Conservation (phyloP, 768 basidiomycete genomes). For the Tulasnella sp. region DNA sequence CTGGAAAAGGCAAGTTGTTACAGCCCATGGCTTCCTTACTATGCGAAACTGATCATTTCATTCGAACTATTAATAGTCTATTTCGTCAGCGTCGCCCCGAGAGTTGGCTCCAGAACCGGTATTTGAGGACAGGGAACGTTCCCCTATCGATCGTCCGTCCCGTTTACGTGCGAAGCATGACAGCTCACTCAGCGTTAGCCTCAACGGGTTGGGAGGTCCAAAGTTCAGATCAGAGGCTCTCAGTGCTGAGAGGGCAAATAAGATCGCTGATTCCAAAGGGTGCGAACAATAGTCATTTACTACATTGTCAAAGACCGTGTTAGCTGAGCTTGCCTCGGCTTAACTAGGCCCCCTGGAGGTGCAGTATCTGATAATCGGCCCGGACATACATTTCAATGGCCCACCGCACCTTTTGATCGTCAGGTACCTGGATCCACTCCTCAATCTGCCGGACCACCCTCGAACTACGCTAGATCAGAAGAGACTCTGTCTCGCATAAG, state of each 20-base stretch:
- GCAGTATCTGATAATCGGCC: neutral
- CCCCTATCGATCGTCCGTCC: constrained; percentile 3
- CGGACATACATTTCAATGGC: constrained; percentile 1
- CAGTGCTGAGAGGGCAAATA: constrained; percentile 5
- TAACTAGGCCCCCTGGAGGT: neutral
- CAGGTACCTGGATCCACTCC: neutral
- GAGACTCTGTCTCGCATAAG: neutral
- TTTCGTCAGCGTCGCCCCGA: constrained; percentile 2
- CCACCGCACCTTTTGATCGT: constrained; percentile 7
- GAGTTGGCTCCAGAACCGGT: neutral
- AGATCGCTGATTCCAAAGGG: constrained; percentile 1
- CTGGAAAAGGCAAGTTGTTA: constrained; percentile 11
- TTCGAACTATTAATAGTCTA: too few relatives aligned
- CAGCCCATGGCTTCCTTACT: too few relatives aligned
- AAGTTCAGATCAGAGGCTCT: constrained; percentile 12
- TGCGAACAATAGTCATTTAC: neutral
- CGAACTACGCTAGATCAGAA: neutral
- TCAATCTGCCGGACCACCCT: neutral
- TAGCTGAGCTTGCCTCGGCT: neutral
- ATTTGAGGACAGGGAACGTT: neutral
- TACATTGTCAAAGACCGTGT: neutral
- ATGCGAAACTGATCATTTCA: too few relatives aligned
- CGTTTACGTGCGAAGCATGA: neutral
- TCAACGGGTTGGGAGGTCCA: constrained; percentile 7
- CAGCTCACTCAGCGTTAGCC: neutral